A percentile compares a stretch with the other conserved stretches of the same genome.
Conservation (phyloP, 1,139 yeast species). For the Suhomyces panamericanus region DNA sequence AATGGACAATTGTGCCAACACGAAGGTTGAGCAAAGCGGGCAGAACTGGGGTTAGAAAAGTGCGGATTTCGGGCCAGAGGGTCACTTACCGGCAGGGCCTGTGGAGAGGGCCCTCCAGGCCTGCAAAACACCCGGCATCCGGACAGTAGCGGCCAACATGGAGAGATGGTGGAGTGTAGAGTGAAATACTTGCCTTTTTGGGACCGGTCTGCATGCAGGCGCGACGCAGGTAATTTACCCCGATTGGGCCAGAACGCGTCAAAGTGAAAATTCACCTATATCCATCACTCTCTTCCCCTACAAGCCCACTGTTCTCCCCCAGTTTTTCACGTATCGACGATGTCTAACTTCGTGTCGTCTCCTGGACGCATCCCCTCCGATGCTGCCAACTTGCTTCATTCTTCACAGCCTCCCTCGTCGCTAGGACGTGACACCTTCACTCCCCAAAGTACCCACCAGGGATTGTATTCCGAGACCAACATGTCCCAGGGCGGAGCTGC, state of each 20-base stretch:
- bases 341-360: conserved; percentile 50
- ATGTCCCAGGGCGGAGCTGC: conserved; percentile 19
- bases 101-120: background rate
- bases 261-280: conserved; percentile 5
- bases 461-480: conserved; percentile 20
- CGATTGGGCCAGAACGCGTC: conserved; percentile 23
- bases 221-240: conserved; percentile 20
- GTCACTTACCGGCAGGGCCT: background rate
- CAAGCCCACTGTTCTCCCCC: background rate
- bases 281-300: conserved; percentile 5
- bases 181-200: background rate
- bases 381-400: conserved; percentile 43
- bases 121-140: background rate
- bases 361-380: conserved; percentile 50
- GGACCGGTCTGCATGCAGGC: conserved; percentile 1
- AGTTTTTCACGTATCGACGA: conserved; percentile 11
- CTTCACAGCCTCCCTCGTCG: conserved; percentile 49
- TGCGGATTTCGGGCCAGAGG: background rate
- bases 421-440: conserved; percentile 36
- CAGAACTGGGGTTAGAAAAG: conserved; percentile 17
- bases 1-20: conserved; percentile 47
- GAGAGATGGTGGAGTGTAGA: background rate
- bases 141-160: background rate
- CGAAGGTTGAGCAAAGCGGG: conserved; percentile 32
- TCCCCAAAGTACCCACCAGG: conserved; percentile 21